Conservation (phyloP, 2,329 filamentous ascomycete genomes). For the Aplosporella prunicola region DNA sequence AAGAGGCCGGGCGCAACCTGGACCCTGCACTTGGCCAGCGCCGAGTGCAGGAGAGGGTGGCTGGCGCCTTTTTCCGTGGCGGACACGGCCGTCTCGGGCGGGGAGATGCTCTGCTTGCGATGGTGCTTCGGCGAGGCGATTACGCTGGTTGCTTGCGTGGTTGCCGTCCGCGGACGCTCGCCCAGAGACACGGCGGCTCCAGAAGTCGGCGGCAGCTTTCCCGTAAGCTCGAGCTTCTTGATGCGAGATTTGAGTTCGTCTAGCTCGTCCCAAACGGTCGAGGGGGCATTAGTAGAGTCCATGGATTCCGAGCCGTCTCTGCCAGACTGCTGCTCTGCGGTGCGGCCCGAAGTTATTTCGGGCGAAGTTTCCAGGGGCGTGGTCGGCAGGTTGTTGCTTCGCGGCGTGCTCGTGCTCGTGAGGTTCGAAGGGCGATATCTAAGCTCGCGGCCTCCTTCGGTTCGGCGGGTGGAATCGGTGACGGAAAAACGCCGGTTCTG, state of each 20-base stretch:
- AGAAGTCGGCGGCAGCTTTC: constrained; percentile 75
- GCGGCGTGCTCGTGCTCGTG: constrained; percentile 22
- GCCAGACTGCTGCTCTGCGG: constrained; percentile 4
- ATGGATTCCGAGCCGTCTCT: constrained; percentile 62
- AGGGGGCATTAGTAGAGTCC: constrained; percentile 76
- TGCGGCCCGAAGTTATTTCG: constrained; percentile 3
- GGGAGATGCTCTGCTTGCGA: constrained; percentile 41
- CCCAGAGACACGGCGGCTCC: constrained; percentile 61
- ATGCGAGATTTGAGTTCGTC: constrained; percentile 94
- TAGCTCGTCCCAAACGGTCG: constrained; percentile 94
- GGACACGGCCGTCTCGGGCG: constrained; percentile 31
- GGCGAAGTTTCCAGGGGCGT: constrained; percentile 8
- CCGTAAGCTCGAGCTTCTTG: constrained; percentile 77
- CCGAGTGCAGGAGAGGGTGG: constrained; percentile 71
- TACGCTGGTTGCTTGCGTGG: constrained; percentile 61
- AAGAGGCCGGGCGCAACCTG: constrained; percentile 64
- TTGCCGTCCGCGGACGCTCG: constrained; percentile 82
- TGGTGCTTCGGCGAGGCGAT: constrained; percentile 68
- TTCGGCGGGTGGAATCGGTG: too few species aligned
- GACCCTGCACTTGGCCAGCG: constrained; percentile 66
- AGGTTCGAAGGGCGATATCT: constrained; percentile 29
- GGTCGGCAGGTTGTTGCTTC: constrained; percentile 20
- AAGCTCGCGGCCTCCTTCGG: too few species aligned
- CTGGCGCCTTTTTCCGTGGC: constrained; percentile 42
- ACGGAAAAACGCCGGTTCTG: too few species aligned